Evolutionary conservation across 116 monocot species (phyloP).

Genomic region (Posidonia oceanica): DNA sequence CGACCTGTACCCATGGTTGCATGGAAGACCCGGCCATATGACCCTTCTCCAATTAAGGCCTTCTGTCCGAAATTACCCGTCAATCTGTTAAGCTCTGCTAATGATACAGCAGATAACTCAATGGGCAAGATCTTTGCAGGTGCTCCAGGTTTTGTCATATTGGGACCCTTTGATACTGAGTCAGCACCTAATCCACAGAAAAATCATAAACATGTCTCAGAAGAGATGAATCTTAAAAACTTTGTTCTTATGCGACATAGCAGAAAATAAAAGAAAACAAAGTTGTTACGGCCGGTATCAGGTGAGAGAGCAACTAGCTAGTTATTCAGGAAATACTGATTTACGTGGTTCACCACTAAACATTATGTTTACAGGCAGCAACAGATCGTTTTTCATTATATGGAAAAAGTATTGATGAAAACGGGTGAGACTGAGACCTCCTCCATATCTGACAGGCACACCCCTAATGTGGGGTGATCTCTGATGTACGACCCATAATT

Average conservation of each 20-base stretch:
- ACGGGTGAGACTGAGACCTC: too few relatives aligned
- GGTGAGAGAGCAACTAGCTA: too few relatives aligned
- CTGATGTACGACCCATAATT: too few relatives aligned
- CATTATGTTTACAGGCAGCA: too few relatives aligned
- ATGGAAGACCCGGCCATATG: constrained; percentile 59
- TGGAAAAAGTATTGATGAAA: too few relatives aligned
- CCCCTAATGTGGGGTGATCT: too few relatives aligned
- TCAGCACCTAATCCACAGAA: constrained; percentile 10
- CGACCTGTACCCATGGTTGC: constrained; percentile 40
- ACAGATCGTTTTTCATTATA: too few relatives aligned
- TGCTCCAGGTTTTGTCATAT: constrained; percentile 12
- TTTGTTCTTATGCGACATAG: neutral
- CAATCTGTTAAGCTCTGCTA: constrained; percentile 47
- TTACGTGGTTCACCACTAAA: too few relatives aligned
- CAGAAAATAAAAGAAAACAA: neutral
- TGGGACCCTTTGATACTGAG: constrained; percentile 27
- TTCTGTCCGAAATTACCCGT: constrained; percentile 59
- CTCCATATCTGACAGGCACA: too few relatives aligned
- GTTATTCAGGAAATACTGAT: too few relatives aligned
- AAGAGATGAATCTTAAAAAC: neutral
- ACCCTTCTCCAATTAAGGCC: constrained; percentile 69
- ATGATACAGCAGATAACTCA: constrained; percentile 45
- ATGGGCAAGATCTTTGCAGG: constrained; percentile 55
- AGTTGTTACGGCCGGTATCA: too few relatives aligned
- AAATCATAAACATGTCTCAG: neutral